Base-by-base conservation (phyloP, 2,329 filamentous ascomycete genomes). In the Penicillium hesseltinei region DNA sequence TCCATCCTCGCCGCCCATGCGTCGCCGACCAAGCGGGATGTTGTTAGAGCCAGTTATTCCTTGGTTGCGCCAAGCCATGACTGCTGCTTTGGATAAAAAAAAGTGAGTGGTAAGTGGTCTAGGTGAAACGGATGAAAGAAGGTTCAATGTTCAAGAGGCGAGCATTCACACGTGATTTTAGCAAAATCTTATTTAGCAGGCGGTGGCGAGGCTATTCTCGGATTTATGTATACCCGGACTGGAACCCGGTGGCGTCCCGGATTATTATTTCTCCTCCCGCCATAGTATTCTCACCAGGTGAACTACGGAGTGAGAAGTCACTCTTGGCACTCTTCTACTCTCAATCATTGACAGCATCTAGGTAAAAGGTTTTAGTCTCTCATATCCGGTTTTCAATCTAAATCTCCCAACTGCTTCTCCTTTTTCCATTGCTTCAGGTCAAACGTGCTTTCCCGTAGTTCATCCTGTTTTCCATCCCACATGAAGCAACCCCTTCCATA, bases 21-120 rank as follows among this genome's bases (percentile, higher is more conserved):
- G 89, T 65, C 86, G 84, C 68, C 86, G 95, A 51, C 94, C 94
- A 61, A 99, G 81, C 60, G 94, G 94, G 69, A 99, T 96, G 72
- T 97, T 97, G 78, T 99, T 99, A 44, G 95, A 97, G 51, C 94
- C 94, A 21, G 94, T 99, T 74, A 96, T 96, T 67, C 94, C 94
- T 71, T 85, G 82, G 66, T 82, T 84, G 63, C 85, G 82, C 84
- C 85, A 88, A 74, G 85, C 78, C 85, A 88, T 88, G 25, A 55
- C 56, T 61, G 51, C 51, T 54, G 50, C 27, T 42, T 45, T 54
- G 56, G 51, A 47, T 44, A 56, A 43, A 43, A 51, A 58, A 40
- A 60, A 39, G 29, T 53, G 35, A 50, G 15, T 38, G 38, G 56
- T 58, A 60, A 58, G 51, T 63, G 56, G 58, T 48, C 36, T 21